These are phyloP conservation scores for Neurospora tetrasperma DNA, from an alignment of 495 filamentous ascomycete genomes.

Conservation along the genomic window DNA sequence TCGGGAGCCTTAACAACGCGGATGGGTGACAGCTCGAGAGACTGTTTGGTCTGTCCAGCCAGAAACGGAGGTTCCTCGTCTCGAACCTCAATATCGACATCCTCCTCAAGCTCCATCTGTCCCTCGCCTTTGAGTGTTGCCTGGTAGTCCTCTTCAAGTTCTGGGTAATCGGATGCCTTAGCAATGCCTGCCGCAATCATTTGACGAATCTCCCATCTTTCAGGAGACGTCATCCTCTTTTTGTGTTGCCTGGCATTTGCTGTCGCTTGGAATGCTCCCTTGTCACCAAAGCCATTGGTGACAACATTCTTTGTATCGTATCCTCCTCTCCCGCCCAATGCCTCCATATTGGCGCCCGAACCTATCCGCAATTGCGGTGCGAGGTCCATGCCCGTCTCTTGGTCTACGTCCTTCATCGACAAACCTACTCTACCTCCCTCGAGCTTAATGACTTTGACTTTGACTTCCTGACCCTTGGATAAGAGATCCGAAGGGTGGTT, in stretches of 20 bases:
- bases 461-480: conserved; percentile 69
- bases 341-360: conserved; percentile 87
- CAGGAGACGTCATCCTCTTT: conserved; percentile 91
- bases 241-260: conserved; percentile 41
- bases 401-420: conserved; percentile 96
- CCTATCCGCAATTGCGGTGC: conserved; percentile 71
- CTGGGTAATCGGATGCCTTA: conserved; percentile 84
- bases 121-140: conserved; percentile 77
- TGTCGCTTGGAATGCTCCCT: conserved; percentile 27
- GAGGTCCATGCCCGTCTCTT: conserved; percentile 76
- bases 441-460: conserved; percentile 87
- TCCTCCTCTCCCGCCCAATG: conserved; percentile 46
- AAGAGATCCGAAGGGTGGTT: conserved; percentile 88
- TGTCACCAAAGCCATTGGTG: background rate
- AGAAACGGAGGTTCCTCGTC: conserved; percentile 97
- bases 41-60: conserved; percentile 92
- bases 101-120: conserved; percentile 89
- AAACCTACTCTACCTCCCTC: conserved; percentile 70
- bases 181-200: conserved; percentile 89
- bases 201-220: conserved; percentile 95
- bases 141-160: conserved; percentile 90
- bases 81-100: conserved; percentile 91
- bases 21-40: conserved; percentile 87
- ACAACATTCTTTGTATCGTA: conserved; percentile 8
- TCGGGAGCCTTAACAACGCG: conserved; percentile 95